Evolutionary conservation across 2,329 filamentous ascomycete genomes (phyloP).

Genomic region (Fulvia fulva): DNA sequence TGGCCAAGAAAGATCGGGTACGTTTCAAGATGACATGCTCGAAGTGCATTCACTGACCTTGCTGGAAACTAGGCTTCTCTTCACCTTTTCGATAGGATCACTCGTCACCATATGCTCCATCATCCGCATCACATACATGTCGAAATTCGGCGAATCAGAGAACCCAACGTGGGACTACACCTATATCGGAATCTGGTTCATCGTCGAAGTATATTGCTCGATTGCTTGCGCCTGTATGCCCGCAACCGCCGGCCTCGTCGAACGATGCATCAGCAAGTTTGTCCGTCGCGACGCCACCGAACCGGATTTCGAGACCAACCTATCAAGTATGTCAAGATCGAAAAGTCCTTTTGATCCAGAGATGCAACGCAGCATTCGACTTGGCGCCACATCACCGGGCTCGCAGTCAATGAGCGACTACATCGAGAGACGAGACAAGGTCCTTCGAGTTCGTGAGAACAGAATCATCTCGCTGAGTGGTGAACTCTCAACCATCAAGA

Average conservation of each 20-base stretch:
- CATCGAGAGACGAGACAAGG: neutral
- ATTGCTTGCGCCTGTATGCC: constrained; percentile 24
- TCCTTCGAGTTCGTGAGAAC: neutral
- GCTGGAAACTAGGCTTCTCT: neutral
- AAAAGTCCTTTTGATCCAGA: neutral
- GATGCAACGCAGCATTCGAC: neutral
- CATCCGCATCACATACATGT: neutral
- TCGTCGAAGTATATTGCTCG: constrained; percentile 20
- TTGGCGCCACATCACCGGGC: neutral
- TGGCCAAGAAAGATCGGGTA: constrained; percentile 10
- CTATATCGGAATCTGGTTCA: constrained; percentile 19
- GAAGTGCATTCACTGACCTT: neutral
- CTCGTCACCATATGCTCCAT: neutral
- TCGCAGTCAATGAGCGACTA: neutral
- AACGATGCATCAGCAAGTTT: neutral
- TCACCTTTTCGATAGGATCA: neutral
- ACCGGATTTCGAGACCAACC: neutral
- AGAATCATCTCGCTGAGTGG: neutral
- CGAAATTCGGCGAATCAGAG: neutral
- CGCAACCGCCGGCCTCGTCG: constrained; percentile 12
- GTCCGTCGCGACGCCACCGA: neutral
- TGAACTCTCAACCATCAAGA: neutral
- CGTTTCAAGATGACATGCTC: neutral
- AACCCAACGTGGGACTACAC: constrained; percentile 22
- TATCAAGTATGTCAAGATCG: neutral